Percentiles rank a stretch among this genome's conserved stretches.
Evolutionary conservation across 75 land plant species (phyloP).

Genomic region (Ceratopteris richardii): DNA sequence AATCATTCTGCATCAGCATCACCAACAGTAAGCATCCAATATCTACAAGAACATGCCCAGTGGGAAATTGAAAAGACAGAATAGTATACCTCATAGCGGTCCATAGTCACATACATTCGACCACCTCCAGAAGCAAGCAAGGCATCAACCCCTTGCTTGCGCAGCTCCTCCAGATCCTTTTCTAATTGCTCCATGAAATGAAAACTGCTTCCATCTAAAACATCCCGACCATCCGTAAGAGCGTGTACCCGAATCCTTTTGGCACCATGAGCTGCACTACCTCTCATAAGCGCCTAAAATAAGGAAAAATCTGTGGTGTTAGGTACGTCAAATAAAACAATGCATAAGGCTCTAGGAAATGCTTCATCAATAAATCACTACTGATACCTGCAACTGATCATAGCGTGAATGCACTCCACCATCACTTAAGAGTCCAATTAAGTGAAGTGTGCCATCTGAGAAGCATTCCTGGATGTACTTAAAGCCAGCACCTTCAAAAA

Average conservation of each 20-base stretch:
- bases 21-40: too few species aligned
- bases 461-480: conserved; percentile 74
- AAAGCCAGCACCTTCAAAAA: conserved; percentile 84
- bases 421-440: conserved; percentile 94
- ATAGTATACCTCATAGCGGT: conserved; percentile 86
- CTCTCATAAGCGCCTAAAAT: conserved; percentile 68
- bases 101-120: conserved; percentile 98
- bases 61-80: too few species aligned
- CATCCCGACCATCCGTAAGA: conserved; percentile 97
- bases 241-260: conserved; percentile 88
- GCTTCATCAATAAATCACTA: too few species aligned
- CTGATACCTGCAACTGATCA: conserved; percentile 91
- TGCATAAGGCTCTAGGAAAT: too few species aligned
- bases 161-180: conserved; percentile 54
- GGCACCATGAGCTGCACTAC: conserved; percentile 74
- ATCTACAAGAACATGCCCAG: too few species aligned
- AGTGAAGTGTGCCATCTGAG: conserved; percentile 67
- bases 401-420: conserved; percentile 93
- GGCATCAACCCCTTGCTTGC: conserved; percentile 79
- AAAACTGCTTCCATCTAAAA: conserved; percentile 83
- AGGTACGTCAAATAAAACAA: too few species aligned
- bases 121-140: conserved; percentile 97
- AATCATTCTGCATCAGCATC: conserved; percentile 64
- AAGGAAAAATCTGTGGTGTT: too few species aligned
- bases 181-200: conserved; percentile 80